Base-by-base conservation (phyloP, 352 stramenopile species). In the Phytophthora sansomeana region DNA sequence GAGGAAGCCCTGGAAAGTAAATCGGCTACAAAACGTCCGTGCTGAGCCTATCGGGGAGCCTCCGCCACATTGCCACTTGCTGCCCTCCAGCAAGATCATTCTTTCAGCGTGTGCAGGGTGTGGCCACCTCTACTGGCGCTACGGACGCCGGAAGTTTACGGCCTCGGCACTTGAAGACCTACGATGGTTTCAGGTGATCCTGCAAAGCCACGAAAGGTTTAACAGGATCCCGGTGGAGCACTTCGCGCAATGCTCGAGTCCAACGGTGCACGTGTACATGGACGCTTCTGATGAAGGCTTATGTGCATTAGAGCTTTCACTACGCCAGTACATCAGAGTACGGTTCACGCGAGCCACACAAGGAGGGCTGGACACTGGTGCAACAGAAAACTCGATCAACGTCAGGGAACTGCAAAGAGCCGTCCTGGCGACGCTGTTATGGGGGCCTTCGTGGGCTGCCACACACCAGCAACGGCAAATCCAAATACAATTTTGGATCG, bases 261-360 rank as follows among this genome's bases (percentile, higher is more conserved):
- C 50, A 14, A 26, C 35, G 3, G 50, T 58, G 36, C 35, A 58
- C 24, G 51, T 58, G 24, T 38, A 58, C 26, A 49, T 58, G 51
- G 51, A 58, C 16, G 51, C 51, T 6, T 58, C 36, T 29, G 21
- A 58, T 6, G 21, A 58, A 30, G 51, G 26, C 0, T 17, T 58
- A 9, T 39, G 51, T 17, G 38, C 26, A 4, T 6, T 58, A 0
- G 26, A 33, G 32, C 35, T 38, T 8, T 38, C 38, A 24, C n/a
- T 58, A 26, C 36, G 26, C 14, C 51, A 58, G 26, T 58, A 42
- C 26, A 58, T 49, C 8, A 36, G 35, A 11, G 11, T 47, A 7
- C n/a, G 16, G 3, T 57, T 57, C 33, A 47, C 49, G 9, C 13
- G 24, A 17, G 9, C 21, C 6, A 36, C 11, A 9, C 19, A 49